Evolutionary conservation across 2,329 filamentous ascomycete genomes (phyloP), one percentile per base, ranked within the genome.

Genomic region (Pseudogymnoascus sp.): DNA sequence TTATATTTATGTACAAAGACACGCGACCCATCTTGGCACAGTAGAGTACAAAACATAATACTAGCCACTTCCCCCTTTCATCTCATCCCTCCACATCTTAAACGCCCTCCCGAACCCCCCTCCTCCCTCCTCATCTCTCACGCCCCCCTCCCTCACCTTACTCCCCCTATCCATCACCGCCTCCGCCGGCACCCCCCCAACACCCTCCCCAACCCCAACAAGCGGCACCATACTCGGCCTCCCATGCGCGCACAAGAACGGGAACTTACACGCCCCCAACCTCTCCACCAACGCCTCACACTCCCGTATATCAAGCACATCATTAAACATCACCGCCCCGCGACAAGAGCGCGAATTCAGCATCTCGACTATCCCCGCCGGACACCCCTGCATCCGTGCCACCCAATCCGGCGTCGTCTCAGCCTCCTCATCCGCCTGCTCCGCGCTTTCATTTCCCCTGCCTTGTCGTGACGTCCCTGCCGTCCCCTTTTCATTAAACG

Each of bases 291-390:
- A 72, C 0, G 72, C 70, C 8, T 74, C 67, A 67, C 90, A 93
- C 65, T 90, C 80, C 0, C 78, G 73, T 0, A 71, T 65, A 0
- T 78, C 79, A 6, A 94, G 74, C 5, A 75, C 70, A 69, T 95
- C 90, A 67, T 93, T 93, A 74, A 95, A 95, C 89, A 92, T 93
- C 71, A 94, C 86, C 2, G 90, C 89, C 40, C 88, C 90, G 60
- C 89, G 80, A 69, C 90, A 94, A 1, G 90, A 85, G 61, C 88
- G 81, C 0, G 88, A 92, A 69, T 91, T 87, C 4, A 93, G 75
- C 70, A 93, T 75, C 31, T 95, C 89, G 3, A 95, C 68, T 10
- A 97, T 85, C 0, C 88, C 87, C 27, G 81, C 78, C 0, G 93
- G 92, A 67, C 90, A 95, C 1, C 80, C 80, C 31, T 85, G 82